These are phyloP conservation scores for Vigna reflexopilosa DNA, from an alignment of 306 rosid genomes.

Conservation along the genomic window DNA sequence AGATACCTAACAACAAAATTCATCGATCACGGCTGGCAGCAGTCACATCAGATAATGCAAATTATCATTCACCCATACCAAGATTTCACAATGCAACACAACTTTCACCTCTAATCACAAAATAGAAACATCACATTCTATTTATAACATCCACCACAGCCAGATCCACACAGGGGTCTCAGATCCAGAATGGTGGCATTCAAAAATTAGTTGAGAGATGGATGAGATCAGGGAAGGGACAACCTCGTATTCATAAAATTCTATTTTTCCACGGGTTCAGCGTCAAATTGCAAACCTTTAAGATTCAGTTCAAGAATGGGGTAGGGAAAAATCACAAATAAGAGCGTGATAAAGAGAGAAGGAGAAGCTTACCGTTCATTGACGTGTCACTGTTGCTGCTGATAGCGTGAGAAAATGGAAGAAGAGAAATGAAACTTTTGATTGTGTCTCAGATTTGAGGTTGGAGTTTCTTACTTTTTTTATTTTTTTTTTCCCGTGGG, in stretches of 20 bases:
- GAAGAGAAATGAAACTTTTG: conserved; percentile 11
- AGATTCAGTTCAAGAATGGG: neutral
- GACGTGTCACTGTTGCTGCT: conserved; percentile 9
- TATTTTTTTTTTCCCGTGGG: neutral
- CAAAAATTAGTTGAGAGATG: conserved; percentile 8
- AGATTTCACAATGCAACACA: conserved; percentile 20
- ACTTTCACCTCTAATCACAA: conserved; percentile 3
- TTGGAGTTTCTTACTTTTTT: neutral
- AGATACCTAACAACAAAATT: neutral
- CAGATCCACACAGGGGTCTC: conserved; percentile 36
- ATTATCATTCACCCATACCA: conserved; percentile 10
- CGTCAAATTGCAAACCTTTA: conserved; percentile 7
- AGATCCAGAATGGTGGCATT: conserved; percentile 43
- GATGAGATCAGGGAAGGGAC: conserved; percentile 31
- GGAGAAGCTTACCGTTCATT: conserved; percentile 7
- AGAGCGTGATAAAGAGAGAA: neutral
- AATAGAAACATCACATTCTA: neutral
- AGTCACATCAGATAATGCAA: neutral
- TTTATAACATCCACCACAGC: neutral
- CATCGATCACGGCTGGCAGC: conserved; percentile 35
- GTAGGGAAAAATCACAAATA: neutral
- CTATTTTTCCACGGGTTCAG: neutral
- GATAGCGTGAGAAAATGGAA: conserved; percentile 6
- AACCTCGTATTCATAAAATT: conserved; percentile 24
- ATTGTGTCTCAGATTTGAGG: conserved; percentile 2